Evolutionary conservation across 495 filamentous ascomycete species (phyloP), one percentile per base, ranked within the genome.

Genomic region (Aspergillus ellipticus): DNA sequence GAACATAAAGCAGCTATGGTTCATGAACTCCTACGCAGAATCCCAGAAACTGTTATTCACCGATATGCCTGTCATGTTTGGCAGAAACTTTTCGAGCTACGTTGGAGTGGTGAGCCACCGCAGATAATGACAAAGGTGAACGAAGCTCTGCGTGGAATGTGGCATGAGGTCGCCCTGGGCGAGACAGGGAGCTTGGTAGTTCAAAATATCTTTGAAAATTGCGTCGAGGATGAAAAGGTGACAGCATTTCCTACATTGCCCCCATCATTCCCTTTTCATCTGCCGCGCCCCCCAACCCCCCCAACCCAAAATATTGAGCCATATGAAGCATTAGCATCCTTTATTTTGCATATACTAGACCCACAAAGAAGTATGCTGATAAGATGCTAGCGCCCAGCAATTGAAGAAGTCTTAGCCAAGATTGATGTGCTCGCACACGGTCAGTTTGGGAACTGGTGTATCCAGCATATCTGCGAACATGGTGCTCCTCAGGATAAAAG

Each of bases 371-470:
- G 29, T 56, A 61, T 63, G 57, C 78, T 80, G 65, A 83, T 59
- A 52, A 42, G 28, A 20, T 19, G 51, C 17, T 51, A 96, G 93
- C 90, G 94, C 57, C 90, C 90, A 42, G 96, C 94, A 66, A 96
- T 98, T 64, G 91, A 95, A 71, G 94, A 98, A 67, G 94, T 98
- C 6, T 79, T 98, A 24, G 85, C 80, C 31, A 96, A 91, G 67
- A 95, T 97, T 54, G 90, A 97, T 71, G 85, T 96, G 51, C 89
- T 98, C 63, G 87, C 94, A 43, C 94, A 96, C 70, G 94, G 94
- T n/a, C 94, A 98, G 66, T 98, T 97, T 67, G 94, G 94, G 47
- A 98, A 98, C 66, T 98, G 94, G 94, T 98, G 94, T 73, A 97
- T 98, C 62, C 94, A 98, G 71, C 94, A 98, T 72, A 92, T 98